phyloP scores from a whole-genome alignment of 106 monocot species.

The Apostasia shenzhenica region DNA sequence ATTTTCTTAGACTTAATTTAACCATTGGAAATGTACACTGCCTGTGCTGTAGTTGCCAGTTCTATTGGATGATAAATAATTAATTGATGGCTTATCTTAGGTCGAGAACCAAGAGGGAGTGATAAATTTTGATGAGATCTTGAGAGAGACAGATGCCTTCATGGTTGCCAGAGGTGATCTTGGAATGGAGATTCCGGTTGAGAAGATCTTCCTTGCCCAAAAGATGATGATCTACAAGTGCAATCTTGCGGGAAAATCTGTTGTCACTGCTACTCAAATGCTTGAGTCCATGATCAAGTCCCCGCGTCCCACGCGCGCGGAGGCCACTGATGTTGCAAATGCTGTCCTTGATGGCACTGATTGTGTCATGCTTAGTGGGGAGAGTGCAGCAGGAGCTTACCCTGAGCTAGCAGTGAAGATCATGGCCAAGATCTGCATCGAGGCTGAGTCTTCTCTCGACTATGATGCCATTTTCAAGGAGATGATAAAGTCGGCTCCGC shows the following conservation, averaged over 20 bases:
- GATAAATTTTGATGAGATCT: conserved; percentile 53
- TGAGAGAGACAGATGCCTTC: conserved; percentile 37
- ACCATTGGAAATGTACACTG: too few relatives aligned
- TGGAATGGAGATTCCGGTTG: conserved; percentile 59
- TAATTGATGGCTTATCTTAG: conserved; percentile 15
- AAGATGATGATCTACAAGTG: conserved; percentile 77
- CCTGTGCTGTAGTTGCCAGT: too few relatives aligned
- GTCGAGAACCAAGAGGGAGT: conserved; percentile 74
- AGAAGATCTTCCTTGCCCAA: conserved; percentile 60
- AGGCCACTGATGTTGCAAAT: conserved; percentile 67
- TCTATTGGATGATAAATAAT: too few relatives aligned
- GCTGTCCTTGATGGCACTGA: conserved; percentile 66
- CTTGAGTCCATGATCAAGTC: conserved; percentile 75
- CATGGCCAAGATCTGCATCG: conserved; percentile 52
- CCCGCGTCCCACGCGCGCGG: conserved; percentile 62
- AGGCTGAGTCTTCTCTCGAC: conserved; percentile 49
- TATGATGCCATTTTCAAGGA: conserved; percentile 36
- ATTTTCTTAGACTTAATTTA: too few relatives aligned
- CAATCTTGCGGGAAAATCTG: conserved; percentile 50
- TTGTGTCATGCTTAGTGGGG: conserved; percentile 68
- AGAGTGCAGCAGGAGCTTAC: conserved; percentile 50
- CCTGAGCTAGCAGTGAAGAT: conserved; percentile 42
- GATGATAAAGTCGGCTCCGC: conserved; percentile 22
- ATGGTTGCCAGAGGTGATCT: conserved; percentile 62
- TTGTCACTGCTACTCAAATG: conserved; percentile 71